A percentile compares a stretch with the other conserved stretches of the same genome.
phyloP scores from a whole-genome alignment of 495 filamentous ascomycete species.

The Penicillium desertorum region DNA sequence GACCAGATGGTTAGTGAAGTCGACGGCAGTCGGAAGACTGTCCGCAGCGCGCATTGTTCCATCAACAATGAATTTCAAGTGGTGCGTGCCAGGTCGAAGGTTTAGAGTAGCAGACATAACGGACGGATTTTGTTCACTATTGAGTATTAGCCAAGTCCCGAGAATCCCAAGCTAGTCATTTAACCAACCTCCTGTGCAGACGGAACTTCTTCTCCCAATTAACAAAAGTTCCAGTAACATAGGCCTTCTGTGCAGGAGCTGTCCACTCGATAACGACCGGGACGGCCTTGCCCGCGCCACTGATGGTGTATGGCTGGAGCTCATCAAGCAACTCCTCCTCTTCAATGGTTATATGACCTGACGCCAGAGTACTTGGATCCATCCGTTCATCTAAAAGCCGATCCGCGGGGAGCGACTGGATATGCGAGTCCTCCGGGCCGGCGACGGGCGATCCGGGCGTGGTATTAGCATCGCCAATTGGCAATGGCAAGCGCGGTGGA shows the following conservation, averaged over 20 bases:
- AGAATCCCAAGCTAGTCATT: background rate
- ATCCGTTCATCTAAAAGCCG: slow-evolving; percentile 47
- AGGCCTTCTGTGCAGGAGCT: slow-evolving; percentile 77
- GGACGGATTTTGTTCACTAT: slow-evolving; percentile 44
- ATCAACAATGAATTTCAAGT: slow-evolving; percentile 94
- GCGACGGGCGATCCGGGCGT: slow-evolving; percentile 82
- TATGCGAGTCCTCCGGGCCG: slow-evolving; percentile 55
- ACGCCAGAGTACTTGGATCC: slow-evolving; percentile 54
- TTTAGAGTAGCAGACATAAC: slow-evolving; percentile 72
- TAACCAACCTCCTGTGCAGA: slow-evolving; percentile 71
- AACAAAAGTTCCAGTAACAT: slow-evolving; percentile 95
- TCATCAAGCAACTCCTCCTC: slow-evolving; percentile 81
- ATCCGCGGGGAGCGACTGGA: slow-evolving; percentile 51
- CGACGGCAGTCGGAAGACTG: slow-evolving; percentile 87
- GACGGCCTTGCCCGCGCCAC: slow-evolving; percentile 54
- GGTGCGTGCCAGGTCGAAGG: slow-evolving; percentile 89
- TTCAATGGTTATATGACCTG: slow-evolving; percentile 70
- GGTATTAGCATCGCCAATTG: slow-evolving; percentile 84
- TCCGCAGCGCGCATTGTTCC: slow-evolving; percentile 86
- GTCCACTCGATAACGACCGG: slow-evolving; percentile 84
- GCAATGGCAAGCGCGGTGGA: slow-evolving; percentile 83
- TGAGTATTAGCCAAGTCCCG: slow-evolving; percentile 11
- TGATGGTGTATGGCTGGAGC: slow-evolving; percentile 58
- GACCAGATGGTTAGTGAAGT: slow-evolving; percentile 93
- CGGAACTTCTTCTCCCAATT: slow-evolving; percentile 91